Evolutionary conservation across 495 filamentous ascomycete species (phyloP), one percentile per base, ranked within the genome.

Genomic region (Penicillium pulvis): DNA sequence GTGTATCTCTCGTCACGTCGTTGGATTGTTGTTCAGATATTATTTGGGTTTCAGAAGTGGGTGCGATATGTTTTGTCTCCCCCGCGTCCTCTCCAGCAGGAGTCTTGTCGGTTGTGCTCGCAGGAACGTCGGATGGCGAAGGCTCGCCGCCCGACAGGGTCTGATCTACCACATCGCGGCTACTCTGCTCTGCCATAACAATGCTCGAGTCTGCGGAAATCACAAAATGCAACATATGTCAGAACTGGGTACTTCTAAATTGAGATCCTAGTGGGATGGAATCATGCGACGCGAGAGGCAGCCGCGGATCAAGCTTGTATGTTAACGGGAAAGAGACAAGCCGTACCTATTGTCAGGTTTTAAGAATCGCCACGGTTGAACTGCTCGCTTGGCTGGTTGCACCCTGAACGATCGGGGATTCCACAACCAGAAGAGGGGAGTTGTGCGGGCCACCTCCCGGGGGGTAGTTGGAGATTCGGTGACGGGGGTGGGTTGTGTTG

Each of bases 171-270:
- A 89, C 87, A 90, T 90, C 83, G 79, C 86, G 85, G 80, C 73
- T 77, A 72, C 72, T 83, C 83, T 85, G 84, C 85, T 89, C 86
- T 89, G 87, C 87, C 87, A 90, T 90, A 88, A 88, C 87, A 89
- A 87, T 80, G 72, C 79, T 77, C 73, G 83, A 75, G 71, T 78
- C 86, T 89, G 77, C 65, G 58, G 35, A 56, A 51, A 49, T 60
- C 53, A 59, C 55, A 50, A 50, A 61, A 65, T 62, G 69, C 67
- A 68, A 67, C 64, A 69, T 72, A 56, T 64, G 71, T 76, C 67
- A 76, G 74, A 73, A 59, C 26, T 8, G 61, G 57, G 56, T 54
- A 62, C 63, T 66, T 61, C 62, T 43, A 70, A 63, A 57, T 30
- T 46, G 55, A 41, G 36, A 36, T 19, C 33, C 35, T 31, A 20